phyloP scores from a whole-genome alignment of 257 asterid genomes.

The Plantago major region DNA sequence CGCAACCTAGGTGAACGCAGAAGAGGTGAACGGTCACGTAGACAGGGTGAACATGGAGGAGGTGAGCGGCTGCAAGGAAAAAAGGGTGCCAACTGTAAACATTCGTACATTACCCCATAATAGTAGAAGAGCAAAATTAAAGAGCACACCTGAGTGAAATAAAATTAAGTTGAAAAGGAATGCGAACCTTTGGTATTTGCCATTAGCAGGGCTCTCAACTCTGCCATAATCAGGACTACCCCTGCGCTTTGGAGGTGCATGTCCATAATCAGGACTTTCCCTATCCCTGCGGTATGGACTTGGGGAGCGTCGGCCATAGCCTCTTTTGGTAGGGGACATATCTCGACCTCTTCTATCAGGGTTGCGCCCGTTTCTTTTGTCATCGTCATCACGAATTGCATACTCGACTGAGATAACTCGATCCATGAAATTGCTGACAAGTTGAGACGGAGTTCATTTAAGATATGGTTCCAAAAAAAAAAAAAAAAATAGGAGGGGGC shows the following conservation, averaged over 20 bases:
- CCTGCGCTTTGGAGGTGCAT: slow-evolving; percentile 54
- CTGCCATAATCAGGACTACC: slow-evolving; percentile 55
- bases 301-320: slow-evolving; percentile 67
- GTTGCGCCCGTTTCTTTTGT: slow-evolving; percentile 61
- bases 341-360: slow-evolving; percentile 83
- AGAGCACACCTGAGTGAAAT: neutral
- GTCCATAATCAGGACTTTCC: slow-evolving; percentile 95
- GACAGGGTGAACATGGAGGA: slow-evolving; percentile 50
- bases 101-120: neutral
- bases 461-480: slow-evolving; percentile 11
- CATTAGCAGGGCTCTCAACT: slow-evolving; percentile 54
- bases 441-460: slow-evolving; percentile 1
- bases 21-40: slow-evolving; percentile 52
- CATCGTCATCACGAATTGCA: slow-evolving; percentile 77
- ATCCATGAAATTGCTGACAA: slow-evolving; percentile 80
- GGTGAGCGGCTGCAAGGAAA: slow-evolving; percentile 54
- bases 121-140: neutral
- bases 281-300: slow-evolving; percentile 73
- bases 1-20: slow-evolving; percentile 49
- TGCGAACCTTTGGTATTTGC: slow-evolving; percentile 52
- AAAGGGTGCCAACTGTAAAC: neutral
- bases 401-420: slow-evolving; percentile 82
- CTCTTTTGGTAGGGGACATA: slow-evolving; percentile 50
- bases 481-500: neutral
- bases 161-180: neutral